These are phyloP conservation scores for Pelargonium myrrhifolium DNA, from an alignment of 441 rosid species.

Conservation along the genomic window DNA sequence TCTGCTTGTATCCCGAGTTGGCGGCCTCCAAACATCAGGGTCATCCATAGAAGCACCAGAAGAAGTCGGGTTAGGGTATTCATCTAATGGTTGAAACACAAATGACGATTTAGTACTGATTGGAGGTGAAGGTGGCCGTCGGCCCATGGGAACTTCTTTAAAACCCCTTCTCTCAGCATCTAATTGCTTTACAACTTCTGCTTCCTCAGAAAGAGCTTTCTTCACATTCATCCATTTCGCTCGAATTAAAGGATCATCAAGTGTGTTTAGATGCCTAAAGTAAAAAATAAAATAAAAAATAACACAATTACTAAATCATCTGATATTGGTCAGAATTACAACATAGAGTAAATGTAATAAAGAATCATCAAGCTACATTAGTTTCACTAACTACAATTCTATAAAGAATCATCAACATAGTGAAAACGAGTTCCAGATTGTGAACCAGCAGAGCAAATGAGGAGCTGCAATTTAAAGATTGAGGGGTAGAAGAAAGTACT, in stretches of 20 bases:
- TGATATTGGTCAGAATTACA: neutral
- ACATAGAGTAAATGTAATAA: neutral
- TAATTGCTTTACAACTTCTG: constrained; percentile 82
- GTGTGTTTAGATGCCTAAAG: constrained; percentile 66
- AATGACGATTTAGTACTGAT: constrained; percentile 76
- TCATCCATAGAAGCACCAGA: constrained; percentile 76
- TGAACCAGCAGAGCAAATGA: too few relatives aligned
- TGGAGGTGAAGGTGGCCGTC: constrained; percentile 79
- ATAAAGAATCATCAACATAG: too few relatives aligned
- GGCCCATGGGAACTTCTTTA: constrained; percentile 65
- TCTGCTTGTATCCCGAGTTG: constrained; percentile 65
- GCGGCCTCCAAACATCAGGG: constrained; percentile 99
- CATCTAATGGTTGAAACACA: constrained; percentile 91
- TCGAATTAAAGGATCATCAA: constrained; percentile 73
- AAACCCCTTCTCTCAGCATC: constrained; percentile 90
- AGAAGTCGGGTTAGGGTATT: constrained; percentile 88
- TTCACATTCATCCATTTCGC: constrained; percentile 93
- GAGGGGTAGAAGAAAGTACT: constrained; percentile 34
- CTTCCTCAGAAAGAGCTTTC: constrained; percentile 83
- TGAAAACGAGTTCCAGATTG: too few relatives aligned
- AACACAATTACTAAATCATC: neutral
- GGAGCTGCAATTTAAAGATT: neutral
- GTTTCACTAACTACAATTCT: neutral
- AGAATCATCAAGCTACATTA: neutral
- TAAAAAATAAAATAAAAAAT: too few relatives aligned